phyloP scores from a whole-genome alignment of 2,329 filamentous ascomycete species.

The Fusarium kyushuense region DNA sequence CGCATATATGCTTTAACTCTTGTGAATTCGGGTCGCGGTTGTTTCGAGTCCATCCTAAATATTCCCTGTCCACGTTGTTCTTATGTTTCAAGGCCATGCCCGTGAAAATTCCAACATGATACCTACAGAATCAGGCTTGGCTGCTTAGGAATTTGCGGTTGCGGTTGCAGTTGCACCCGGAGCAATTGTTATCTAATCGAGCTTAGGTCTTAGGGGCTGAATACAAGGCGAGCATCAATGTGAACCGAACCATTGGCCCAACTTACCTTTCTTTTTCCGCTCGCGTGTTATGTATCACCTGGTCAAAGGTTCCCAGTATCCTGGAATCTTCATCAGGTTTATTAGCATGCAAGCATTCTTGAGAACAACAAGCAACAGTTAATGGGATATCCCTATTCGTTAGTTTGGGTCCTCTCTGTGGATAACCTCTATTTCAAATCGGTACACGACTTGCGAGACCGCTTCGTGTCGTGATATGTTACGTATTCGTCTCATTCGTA shows the following conservation, averaged over 20 bases:
- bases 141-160: neutral
- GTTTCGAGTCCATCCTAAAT: constrained; percentile 33
- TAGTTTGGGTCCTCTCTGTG: constrained; percentile 18
- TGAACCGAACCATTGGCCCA: neutral
- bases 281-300: constrained; percentile 12
- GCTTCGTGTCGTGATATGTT: constrained; percentile 3
- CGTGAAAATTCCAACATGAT: neutral
- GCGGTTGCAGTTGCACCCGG: constrained; percentile 5
- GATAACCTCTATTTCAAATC: constrained; percentile 23
- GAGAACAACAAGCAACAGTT: constrained; percentile 9
- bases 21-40: constrained; percentile 37
- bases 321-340: constrained; percentile 22
- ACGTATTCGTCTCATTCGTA: constrained; percentile 30
- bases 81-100: constrained; percentile 48
- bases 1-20: constrained; percentile 14
- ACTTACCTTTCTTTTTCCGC: constrained; percentile 11
- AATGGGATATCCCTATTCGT: constrained; percentile 24
- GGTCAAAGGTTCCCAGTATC: neutral
- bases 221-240: constrained; percentile 7
- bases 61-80: constrained; percentile 28
- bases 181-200: neutral
- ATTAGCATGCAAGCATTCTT: constrained; percentile 7
- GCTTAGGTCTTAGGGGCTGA: constrained; percentile 7
- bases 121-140: neutral
- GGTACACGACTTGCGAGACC: constrained; percentile 1